A percentile compares a stretch with the other conserved stretches of the same genome.
These are phyloP conservation scores for Paxillus ammoniavirescens DNA, from an alignment of 768 basidiomycete species.

Conservation along the genomic window DNA sequence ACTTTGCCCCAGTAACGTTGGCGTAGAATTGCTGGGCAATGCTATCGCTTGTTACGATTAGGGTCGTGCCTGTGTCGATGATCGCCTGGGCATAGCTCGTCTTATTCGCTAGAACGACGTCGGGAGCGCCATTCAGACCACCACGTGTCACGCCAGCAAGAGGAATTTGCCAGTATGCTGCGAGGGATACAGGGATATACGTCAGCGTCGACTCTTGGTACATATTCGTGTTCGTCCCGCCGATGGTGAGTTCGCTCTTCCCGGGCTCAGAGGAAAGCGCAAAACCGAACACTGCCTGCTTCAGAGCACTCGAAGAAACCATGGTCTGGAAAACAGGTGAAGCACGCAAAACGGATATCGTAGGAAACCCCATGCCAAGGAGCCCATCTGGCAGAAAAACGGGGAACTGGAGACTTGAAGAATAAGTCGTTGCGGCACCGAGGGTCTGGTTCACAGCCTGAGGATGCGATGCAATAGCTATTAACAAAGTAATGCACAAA, in stretches of 20 bases:
- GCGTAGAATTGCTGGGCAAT: conserved; percentile 29
- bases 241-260: conserved; percentile 54
- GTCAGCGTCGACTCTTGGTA: conserved; percentile 45
- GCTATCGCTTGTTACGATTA: conserved; percentile 26
- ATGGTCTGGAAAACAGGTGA: conserved; percentile 47
- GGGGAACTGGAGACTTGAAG: conserved; percentile 24
- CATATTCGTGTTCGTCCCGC: conserved; percentile 46
- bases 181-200: conserved; percentile 30
- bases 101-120: conserved; percentile 24
- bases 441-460: conserved; percentile 41
- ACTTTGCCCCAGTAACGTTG: conserved; percentile 29
- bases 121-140: conserved; percentile 15
- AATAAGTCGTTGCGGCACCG: conserved; percentile 42
- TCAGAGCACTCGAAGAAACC: conserved; percentile 31
- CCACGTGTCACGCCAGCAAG: conserved; percentile 29
- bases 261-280: conserved; percentile 39
- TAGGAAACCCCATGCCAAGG: conserved; percentile 41
- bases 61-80: conserved; percentile 34
- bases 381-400: conserved; percentile 39
- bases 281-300: conserved; percentile 45
- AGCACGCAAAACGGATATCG: conserved; percentile 34
- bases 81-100: conserved; percentile 27
- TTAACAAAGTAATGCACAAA: conserved; percentile 6
- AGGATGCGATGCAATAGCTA: not conserved
- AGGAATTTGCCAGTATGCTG: conserved; percentile 39